Evolutionary conservation across 306 rosid genomes (phyloP), one percentile per base, ranked within the genome.

Genomic region (Cyamopsis tetragonoloba): DNA sequence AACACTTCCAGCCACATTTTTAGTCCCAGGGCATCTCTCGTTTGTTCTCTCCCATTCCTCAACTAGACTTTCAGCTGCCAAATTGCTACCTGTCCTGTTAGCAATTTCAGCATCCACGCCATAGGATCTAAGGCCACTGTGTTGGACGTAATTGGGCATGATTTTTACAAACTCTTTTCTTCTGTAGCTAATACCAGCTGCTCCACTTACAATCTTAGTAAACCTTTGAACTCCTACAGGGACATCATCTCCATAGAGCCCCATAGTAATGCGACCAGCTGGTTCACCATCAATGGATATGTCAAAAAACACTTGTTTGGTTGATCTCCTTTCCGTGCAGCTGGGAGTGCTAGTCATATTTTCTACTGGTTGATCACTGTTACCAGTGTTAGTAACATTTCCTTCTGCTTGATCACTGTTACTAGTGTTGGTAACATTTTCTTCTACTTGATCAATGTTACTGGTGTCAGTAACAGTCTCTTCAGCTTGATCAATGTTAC

Each of bases 161-260:
- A 93, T 86, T 75, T 86, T 90, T 23, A 83, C 75, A 11, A 93
- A 90, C 81, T 88, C 95, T 79, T 93, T 90, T 70, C 92, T 93
- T 73, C 96, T 82, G 72, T 93, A 90, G 83, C 93, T 90, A 46
- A 88, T 62, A 35, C 99, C 97, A 27, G 95, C 93, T 20, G 89
- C 87, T 39, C 97, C 99, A 57, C 91, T 93, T 0, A 77, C 92
- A 77, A 93, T 86, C 64, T 64, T 85, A 8, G 79, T 70, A 24
- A 93, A 80, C 73, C 96, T 86, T 7, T 83, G 81, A 23, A 77
- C 95, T 39, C 96, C 96, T 23, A 68, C 44, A 0, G 95, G 90
- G 19, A 69, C 75, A 1, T 85, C 84, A 3, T 88, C 81, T 38
- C 88, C 96, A 22, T 80, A 83, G 17, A 89, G 85, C 44, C 87